phyloP scores from a whole-genome alignment of 2,329 filamentous ascomycete species.

The Verticillium albo-atrum region DNA sequence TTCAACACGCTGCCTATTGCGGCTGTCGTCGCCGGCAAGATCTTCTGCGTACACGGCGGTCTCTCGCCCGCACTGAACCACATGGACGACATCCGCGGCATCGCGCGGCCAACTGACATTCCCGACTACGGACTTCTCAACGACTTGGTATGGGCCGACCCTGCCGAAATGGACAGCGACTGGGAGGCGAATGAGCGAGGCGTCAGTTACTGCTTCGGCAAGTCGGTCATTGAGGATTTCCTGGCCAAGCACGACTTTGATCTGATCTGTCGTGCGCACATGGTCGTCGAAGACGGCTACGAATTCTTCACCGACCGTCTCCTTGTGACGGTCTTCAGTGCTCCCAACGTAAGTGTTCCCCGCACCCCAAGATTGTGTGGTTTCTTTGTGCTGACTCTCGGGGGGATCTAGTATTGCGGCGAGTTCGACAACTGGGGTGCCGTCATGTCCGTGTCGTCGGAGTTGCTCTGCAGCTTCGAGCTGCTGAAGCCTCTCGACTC shows the following conservation, averaged over 20 bases:
- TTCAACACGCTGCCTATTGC: conserved; percentile 96
- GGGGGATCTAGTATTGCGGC: conserved; percentile 72
- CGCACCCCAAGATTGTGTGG: neutral
- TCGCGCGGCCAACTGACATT: conserved; percentile 92
- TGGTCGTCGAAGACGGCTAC: conserved; percentile 99
- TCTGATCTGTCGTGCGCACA: conserved; percentile 92
- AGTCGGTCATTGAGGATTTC: conserved; percentile 97
- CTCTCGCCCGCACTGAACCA: conserved; percentile 87
- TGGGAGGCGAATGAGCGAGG: conserved; percentile 98
- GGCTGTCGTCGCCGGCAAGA: conserved; percentile 94
- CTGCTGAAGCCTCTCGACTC: conserved; percentile 94
- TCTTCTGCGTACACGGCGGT: conserved; percentile 95
- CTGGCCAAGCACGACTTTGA: conserved; percentile 94
- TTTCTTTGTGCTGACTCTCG: neutral
- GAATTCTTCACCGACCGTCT: conserved; percentile 97
- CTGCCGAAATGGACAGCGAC: conserved; percentile 94
- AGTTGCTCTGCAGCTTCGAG: conserved; percentile 95
- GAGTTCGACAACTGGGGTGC: conserved; percentile 99
- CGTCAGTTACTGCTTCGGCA: conserved; percentile 97
- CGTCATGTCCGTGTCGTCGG: conserved; percentile 94
- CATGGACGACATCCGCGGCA: conserved; percentile 98
- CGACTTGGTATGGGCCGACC: conserved; percentile 94
- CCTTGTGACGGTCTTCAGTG: conserved; percentile 94
- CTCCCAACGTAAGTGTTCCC: conserved; percentile 76
- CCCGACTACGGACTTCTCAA: conserved; percentile 95